Conservation (phyloP, 2,329 filamentous ascomycete species). For the Alternaria angustiovoidea region DNA sequence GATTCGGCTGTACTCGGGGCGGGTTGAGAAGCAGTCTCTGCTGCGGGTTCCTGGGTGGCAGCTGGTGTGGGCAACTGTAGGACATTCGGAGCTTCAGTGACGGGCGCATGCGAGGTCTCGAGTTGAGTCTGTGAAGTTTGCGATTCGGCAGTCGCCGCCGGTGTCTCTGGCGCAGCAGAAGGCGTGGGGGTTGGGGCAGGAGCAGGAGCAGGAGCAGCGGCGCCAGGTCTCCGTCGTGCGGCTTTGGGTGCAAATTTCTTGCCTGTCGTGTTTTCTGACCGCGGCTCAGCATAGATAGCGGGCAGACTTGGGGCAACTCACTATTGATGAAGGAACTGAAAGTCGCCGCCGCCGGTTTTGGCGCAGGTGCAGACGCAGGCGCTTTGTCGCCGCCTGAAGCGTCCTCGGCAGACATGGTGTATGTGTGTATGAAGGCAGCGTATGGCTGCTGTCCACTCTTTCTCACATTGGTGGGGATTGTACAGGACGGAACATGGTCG, state of each 20-base stretch:
- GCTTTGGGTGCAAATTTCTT: conserved; percentile 60
- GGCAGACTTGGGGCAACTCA: conserved; percentile 21
- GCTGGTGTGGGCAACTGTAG: conserved; percentile 35
- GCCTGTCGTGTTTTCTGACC: conserved; percentile 52
- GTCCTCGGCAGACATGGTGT: conserved; percentile 41
- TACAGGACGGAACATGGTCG: conserved; percentile 1
- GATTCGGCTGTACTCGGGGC: conserved; percentile 2
- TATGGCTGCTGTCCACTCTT: not conserved
- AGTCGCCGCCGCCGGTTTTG: conserved; percentile 29
- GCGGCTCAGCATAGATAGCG: conserved; percentile 25
- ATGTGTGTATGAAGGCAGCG: too few species aligned
- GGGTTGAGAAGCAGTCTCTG: conserved; percentile 14
- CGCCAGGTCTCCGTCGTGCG: conserved; percentile 53
- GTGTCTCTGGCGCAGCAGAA: conserved; percentile 14
- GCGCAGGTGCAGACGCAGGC: conserved; percentile 12
- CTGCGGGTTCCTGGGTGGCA: conserved; percentile 31
- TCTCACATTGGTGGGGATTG: conserved; percentile 5
- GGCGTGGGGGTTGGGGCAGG: not conserved
- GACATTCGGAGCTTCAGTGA: conserved; percentile 18
- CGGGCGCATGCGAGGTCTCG: conserved; percentile 15
- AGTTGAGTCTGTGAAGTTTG: conserved; percentile 17
- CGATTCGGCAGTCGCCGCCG: conserved; percentile 23
- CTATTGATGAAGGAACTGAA: conserved; percentile 46
- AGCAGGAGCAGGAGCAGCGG: conserved; percentile 31
- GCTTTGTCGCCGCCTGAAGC: conserved; percentile 27